Conservation (phyloP, 2,329 filamentous ascomycete species). For the Fusarium bulbicola region DNA sequence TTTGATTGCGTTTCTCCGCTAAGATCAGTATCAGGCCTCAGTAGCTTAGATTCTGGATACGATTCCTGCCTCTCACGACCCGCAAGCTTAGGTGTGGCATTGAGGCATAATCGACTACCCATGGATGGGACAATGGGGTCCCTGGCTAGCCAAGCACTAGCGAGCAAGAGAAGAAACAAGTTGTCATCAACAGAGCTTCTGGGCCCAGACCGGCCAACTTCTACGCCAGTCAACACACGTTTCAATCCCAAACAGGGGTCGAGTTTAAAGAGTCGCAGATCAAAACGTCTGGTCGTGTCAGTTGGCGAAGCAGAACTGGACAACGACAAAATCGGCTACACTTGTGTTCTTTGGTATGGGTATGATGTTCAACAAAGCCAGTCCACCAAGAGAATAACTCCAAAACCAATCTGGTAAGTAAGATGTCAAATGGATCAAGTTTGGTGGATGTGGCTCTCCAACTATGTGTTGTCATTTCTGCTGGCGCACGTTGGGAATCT, state of each 20-base stretch:
- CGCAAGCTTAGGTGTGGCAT: slow-evolving; percentile 23
- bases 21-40: slow-evolving; percentile 36
- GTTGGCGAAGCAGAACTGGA: slow-evolving; percentile 30
- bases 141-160: slow-evolving; percentile 25
- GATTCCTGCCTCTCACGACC: slow-evolving; percentile 38
- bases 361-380: slow-evolving; percentile 38
- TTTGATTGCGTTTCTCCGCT: slow-evolving; percentile 34
- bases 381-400: slow-evolving; percentile 24
- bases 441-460: slow-evolving; percentile 7
- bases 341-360: slow-evolving; percentile 41
- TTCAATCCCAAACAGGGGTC: slow-evolving; percentile 5
- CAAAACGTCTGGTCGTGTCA: slow-evolving; percentile 26
- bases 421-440: slow-evolving; percentile 3
- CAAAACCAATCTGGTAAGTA: slow-evolving; percentile 40
- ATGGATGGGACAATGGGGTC: slow-evolving; percentile 25
- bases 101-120: slow-evolving; percentile 28
- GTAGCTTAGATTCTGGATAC: slow-evolving; percentile 42
- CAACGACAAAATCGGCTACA: slow-evolving; percentile 31
- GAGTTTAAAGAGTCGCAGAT: background rate
- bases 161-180: slow-evolving; percentile 31
- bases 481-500: background rate
- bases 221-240: slow-evolving; percentile 3
- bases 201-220: slow-evolving; percentile 23
- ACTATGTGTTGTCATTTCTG: slow-evolving; percentile 4
- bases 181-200: slow-evolving; percentile 30